These are phyloP conservation scores for Lagerstroemia speciosa DNA, from an alignment of 345 rosid species.

Conservation along the genomic window DNA sequence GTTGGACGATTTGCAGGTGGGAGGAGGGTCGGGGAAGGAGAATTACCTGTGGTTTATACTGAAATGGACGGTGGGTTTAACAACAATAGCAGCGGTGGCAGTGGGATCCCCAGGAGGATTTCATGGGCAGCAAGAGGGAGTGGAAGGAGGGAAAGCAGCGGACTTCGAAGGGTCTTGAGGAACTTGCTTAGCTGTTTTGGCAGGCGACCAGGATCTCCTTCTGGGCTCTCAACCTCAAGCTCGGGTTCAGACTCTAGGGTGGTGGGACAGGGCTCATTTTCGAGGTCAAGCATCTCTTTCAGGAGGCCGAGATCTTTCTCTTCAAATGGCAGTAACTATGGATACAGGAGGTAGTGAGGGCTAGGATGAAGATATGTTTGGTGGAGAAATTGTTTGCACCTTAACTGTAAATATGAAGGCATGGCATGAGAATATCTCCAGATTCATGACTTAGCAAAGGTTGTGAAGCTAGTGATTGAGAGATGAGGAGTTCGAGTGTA, in stretches of 20 bases:
- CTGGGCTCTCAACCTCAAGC: slow-evolving; percentile 15
- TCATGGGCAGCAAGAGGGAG: slow-evolving; percentile 56
- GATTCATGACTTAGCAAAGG: background rate
- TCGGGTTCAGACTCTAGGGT: slow-evolving; percentile 21
- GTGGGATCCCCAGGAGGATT: slow-evolving; percentile 64
- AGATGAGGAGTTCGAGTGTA: background rate
- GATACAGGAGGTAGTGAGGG: slow-evolving; percentile 6
- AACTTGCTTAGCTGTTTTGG: slow-evolving; percentile 50
- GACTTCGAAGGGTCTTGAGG: slow-evolving; percentile 36
- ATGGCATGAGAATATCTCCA: background rate
- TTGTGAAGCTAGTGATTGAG: background rate
- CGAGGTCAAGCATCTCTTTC: slow-evolving; percentile 14
- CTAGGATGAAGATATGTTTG: background rate
- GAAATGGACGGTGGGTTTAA: slow-evolving; percentile 87
- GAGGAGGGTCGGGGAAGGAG: slow-evolving; percentile 59
- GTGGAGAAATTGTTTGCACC: background rate
- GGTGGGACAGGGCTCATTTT: slow-evolving; percentile 14
- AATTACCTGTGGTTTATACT: slow-evolving; percentile 76
- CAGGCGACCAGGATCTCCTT: slow-evolving; percentile 13
- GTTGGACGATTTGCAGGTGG: slow-evolving; percentile 81
- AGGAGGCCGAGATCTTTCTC: slow-evolving; percentile 24
- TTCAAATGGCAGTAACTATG: slow-evolving; percentile 9
- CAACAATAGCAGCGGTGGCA: slow-evolving; percentile 11
- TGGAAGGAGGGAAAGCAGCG: slow-evolving; percentile 42
- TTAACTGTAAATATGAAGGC: background rate